Base-by-base conservation (phyloP, 2,329 filamentous ascomycete species). In the Hypoxylon sp. region DNA sequence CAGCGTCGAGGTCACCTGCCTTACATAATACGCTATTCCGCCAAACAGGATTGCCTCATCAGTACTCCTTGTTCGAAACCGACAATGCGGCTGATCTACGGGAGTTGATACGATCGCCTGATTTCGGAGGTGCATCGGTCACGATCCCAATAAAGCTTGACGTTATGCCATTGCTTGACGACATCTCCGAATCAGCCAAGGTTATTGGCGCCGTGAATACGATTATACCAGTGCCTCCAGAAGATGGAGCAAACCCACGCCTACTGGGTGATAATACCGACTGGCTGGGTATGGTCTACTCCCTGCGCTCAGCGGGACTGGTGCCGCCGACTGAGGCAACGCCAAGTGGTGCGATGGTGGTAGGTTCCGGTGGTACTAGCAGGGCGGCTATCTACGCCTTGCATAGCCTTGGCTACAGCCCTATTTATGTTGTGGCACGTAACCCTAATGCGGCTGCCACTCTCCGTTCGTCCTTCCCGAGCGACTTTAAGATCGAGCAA, bases 131-230 rank as follows among this genome's bases (percentile, higher is more conserved):
- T 61, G 95, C 93, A 2, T 97, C 93, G 2, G 93, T 99, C 46
- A 99, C 96, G 0, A 98, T 99, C 52, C 96, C 96, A 0, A 83
- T 99, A 57, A 99, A 99, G 81, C 83, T 96, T 28, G 93, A 97
- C 71, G 89, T 98, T 61, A 93, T 96, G 80, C 84, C 87, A 0
- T 80, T 95, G 4, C 82, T 99, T 12, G 93, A 98, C 75, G 88
- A 90, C 55, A 83, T 97, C 61, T 90, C 93, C 0, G 86, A 90
- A 28, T 90, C 96, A 56, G 95, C 93, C 12, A 86, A 87, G 68
- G 83, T 87, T 28, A 97, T 99, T 66, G 96, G 96, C 20, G 96
- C 96, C 2, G 91, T 98, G 68, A 99, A 99, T 81, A 99, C 96
- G 16, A 91, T 99, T 73, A 87, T 97, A 26, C 89, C 91, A 0